These are phyloP conservation scores for Tritrichomonas foetus DNA, from an alignment of 208 protist genomes.

Conservation along the genomic window DNA sequence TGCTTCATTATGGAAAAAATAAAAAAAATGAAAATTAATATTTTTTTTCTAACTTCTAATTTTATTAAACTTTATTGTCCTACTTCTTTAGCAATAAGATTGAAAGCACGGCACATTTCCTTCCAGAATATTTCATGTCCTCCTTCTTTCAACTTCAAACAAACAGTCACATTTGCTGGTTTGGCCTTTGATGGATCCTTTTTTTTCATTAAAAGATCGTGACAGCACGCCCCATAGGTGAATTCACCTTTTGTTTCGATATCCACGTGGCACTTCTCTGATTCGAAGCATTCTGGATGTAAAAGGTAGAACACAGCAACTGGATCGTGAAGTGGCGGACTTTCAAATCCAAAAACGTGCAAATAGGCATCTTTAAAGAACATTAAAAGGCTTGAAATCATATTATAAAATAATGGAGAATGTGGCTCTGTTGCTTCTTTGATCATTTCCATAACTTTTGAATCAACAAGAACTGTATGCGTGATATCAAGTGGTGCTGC, in stretches of 20 bases:
- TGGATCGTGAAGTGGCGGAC: slow-evolving; percentile 9
- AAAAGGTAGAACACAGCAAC: slow-evolving; percentile 29
- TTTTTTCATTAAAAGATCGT: not conserved
- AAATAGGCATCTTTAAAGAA: slow-evolving; percentile 13
- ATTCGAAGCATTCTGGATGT: not conserved
- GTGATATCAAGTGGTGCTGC: slow-evolving; percentile 35
- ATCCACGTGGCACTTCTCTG: not conserved
- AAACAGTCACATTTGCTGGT: not conserved
- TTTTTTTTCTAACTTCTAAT: not conserved
- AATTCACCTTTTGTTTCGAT: slow-evolving; percentile 37
- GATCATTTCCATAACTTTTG: not conserved
- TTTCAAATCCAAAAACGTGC: not conserved
- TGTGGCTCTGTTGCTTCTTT: not conserved
- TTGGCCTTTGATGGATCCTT: not conserved
- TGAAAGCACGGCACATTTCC: not conserved
- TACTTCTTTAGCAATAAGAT: not conserved
- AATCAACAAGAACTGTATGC: not conserved
- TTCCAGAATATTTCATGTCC: not conserved
- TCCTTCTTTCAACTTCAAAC: not conserved
- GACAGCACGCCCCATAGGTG: not conserved
- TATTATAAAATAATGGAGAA: not conserved
- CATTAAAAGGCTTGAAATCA: not conserved
- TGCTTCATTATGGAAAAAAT: not conserved
- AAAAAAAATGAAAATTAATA: not conserved
- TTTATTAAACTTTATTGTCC: not conserved